Evolutionary conservation across 345 rosid genomes (phyloP).

Genomic region (Crucihimalaya himalaica): DNA sequence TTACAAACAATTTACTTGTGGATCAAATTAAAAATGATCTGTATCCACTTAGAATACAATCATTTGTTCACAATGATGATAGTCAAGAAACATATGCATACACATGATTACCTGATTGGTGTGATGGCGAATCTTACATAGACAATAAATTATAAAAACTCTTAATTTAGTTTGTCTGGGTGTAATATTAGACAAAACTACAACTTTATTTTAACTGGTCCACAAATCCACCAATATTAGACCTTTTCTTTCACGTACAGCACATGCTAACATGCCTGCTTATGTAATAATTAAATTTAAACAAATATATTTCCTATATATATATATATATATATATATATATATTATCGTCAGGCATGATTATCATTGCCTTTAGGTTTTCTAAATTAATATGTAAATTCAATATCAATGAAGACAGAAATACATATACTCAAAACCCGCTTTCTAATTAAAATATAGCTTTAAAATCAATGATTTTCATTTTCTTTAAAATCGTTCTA

Average conservation of each 20-base stretch:
- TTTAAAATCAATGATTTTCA: too few species aligned
- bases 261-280: constrained; percentile 19
- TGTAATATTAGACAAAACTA: constrained; percentile 7
- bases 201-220: constrained; percentile 26
- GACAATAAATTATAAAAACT: not conserved
- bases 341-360: too few species aligned
- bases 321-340: too few species aligned
- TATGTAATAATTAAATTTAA: not conserved
- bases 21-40: too few species aligned
- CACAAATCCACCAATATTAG: constrained; percentile 28
- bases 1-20: not conserved
- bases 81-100: not conserved
- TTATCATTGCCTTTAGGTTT: not conserved
- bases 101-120: not conserved
- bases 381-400: too few species aligned
- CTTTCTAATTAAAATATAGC: too few species aligned
- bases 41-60: not conserved
- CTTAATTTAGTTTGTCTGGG: not conserved
- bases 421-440: not conserved
- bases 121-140: constrained; percentile 2
- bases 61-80: constrained; percentile 10
- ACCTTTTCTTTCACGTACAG: constrained; percentile 1
- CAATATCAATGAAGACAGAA: not conserved
- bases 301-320: not conserved
- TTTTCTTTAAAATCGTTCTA: too few species aligned